These are phyloP conservation scores for Tilletiaria anomala DNA, from an alignment of 1,284 basidiomycete genomes.

Conservation along the genomic window DNA sequence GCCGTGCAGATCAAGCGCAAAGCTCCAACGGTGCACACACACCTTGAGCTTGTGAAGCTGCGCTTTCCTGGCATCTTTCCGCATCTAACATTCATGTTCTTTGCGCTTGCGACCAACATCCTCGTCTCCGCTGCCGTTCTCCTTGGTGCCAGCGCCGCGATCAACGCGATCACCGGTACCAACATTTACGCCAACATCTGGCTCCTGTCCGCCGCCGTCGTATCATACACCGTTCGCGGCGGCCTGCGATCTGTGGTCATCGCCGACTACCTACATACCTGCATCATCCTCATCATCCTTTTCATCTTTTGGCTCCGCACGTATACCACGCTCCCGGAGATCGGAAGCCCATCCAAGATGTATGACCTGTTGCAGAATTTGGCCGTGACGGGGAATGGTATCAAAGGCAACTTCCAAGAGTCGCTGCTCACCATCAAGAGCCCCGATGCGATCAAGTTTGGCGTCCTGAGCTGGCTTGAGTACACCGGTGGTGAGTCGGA, in stretches of 20 bases:
- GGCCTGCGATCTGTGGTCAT: conserved; percentile 21
- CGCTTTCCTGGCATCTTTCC: conserved; percentile 18
- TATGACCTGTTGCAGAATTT: conserved; percentile 16
- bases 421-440: conserved; percentile 19
- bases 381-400: conserved; percentile 4
- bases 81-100: conserved; percentile 27
- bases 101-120: conserved; percentile 29
- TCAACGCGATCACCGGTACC: conserved; percentile 26
- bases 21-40: conserved; percentile 23
- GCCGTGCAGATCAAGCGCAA: conserved; percentile 28
- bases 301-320: conserved; percentile 20
- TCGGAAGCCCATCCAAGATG: conserved; percentile 20
- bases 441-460: conserved; percentile 23
- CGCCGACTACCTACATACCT: conserved; percentile 28
- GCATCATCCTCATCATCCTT: conserved; percentile 30
- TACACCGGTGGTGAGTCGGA: conserved; percentile 29
- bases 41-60: conserved; percentile 23
- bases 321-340: conserved; percentile 19
- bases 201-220: conserved; percentile 20
- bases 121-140: conserved; percentile 23
- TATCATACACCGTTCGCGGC: conserved; percentile 24
- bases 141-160: conserved; percentile 20
- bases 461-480: conserved; percentile 11
- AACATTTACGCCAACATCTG: conserved; percentile 21
- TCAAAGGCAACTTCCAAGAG: conserved; percentile 17